Base-by-base conservation (phyloP, 352 stramenopile species). In the Phytophthora macrochlamydospora region DNA sequence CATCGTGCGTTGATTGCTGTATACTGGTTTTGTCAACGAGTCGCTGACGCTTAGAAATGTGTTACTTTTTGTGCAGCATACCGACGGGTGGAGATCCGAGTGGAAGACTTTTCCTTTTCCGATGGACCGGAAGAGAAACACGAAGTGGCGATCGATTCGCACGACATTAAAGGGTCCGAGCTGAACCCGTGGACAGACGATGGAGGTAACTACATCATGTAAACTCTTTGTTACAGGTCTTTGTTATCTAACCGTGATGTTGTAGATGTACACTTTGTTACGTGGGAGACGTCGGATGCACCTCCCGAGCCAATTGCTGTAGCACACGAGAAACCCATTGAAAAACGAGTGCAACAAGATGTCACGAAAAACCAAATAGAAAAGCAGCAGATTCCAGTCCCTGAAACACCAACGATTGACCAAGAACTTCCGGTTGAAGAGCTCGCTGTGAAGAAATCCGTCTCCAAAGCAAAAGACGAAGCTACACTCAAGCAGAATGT, bases 101-200 rank as follows among this genome's bases (percentile, higher is more conserved):
- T 87, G 11, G 78, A 90, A 45, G 79, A 89, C 55, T 92, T 79
- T 35, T 87, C 76, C 8, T 92, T 90, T 61, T 81, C 81, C 31
- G 83, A 89, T 9, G 77, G 81, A 58, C 61, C 59, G 0, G 69
- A 75, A 24, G 69, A 83, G 24, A 73, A 75, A 11, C 69, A 75
- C 38, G 60, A 73, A 38, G 63, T 92, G 30, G 75, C 70, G 11
- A 85, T 92, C 33, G 76, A 90, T 51, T 73, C 71, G 7, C 75
- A 72, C 12, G 83, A 92, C 50, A 84, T 90, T 59, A 81, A 81
- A 58, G 71, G 75, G 45, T 87, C 78, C 2, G 60, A 89, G 40
- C 65, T 90, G 24, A 48, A 65, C 1, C 65, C 62, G 33, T 76
- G 68, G 71, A 58, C 62, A 1, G 48, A 62, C 14, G 33, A 45